Percentiles rank a stretch among this genome's conserved stretches.
Evolutionary conservation across 164 flowering plant genomes (phyloP).

Genomic region (Vitis amurensis): DNA sequence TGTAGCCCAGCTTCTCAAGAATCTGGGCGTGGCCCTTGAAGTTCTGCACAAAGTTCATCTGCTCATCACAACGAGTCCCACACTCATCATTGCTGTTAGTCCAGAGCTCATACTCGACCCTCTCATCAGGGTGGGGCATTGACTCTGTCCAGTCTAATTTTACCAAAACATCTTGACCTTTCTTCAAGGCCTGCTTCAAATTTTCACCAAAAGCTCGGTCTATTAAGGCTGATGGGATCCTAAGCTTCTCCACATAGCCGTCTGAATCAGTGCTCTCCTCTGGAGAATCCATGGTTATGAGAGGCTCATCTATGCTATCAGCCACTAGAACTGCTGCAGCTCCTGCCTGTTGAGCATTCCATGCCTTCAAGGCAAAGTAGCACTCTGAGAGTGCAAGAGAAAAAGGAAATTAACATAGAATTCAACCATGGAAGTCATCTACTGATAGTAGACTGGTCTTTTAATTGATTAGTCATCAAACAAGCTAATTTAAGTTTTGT

Average conservation of each 20-base stretch:
- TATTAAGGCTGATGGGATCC: constrained; percentile 82
- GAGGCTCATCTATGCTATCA: constrained; percentile 72
- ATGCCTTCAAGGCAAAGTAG: constrained; percentile 86
- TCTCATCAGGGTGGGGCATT: constrained; percentile 81
- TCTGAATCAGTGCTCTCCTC: constrained; percentile 56
- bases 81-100: constrained; percentile 96
- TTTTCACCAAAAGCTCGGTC: constrained; percentile 54
- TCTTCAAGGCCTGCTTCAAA: constrained; percentile 53
- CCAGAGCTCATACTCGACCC: constrained; percentile 95
- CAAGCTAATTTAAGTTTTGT: too few relatives aligned
- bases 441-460: too few relatives aligned
- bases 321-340: constrained; percentile 94
- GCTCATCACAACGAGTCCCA: constrained; percentile 76
- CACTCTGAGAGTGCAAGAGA: constrained; percentile 44
- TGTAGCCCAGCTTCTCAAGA: constrained; percentile 74
- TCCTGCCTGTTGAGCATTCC: constrained; percentile 88
- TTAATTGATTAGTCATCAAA: too few relatives aligned
- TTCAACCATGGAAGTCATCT: not conserved
- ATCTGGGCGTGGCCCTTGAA: constrained; percentile 92
- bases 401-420: not conserved
- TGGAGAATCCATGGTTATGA: constrained; percentile 93
- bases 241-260: constrained; percentile 62
- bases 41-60: constrained; percentile 69
- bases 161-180: constrained; percentile 50
- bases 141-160: constrained; percentile 89